These are phyloP conservation scores for Pyrus pyrifolia DNA, from an alignment of 306 rosid genomes.

Conservation along the genomic window DNA sequence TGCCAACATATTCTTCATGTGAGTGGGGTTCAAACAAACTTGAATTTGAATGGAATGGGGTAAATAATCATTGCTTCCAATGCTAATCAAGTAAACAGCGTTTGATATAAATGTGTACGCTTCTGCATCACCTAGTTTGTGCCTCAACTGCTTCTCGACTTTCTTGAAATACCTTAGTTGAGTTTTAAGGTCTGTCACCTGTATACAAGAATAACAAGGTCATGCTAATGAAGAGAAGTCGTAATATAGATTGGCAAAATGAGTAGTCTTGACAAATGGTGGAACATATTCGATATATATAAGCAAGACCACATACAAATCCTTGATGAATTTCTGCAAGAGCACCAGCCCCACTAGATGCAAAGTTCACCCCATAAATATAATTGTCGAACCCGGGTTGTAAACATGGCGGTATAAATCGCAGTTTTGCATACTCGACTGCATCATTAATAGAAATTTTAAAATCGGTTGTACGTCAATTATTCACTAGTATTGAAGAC, in stretches of 20 bases:
- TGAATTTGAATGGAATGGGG: slow-evolving; percentile 14
- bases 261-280: no score
- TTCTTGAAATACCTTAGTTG: slow-evolving; percentile 26
- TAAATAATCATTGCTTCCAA: slow-evolving; percentile 35
- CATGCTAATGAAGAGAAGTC: neutral
- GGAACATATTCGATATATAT: neutral
- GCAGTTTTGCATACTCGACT: slow-evolving; percentile 30
- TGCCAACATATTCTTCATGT: slow-evolving; percentile 6
- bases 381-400: neutral
- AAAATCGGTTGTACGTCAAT: neutral
- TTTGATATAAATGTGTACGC: slow-evolving; percentile 17
- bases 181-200: slow-evolving; percentile 23
- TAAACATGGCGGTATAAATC: slow-evolving; percentile 23
- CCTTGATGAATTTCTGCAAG: slow-evolving; percentile 10
- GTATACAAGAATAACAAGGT: slow-evolving; percentile 1
- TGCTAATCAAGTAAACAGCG: slow-evolving; percentile 33
- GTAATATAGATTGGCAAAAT: no score
- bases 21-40: slow-evolving; percentile 7
- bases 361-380: slow-evolving; percentile 28
- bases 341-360: slow-evolving; percentile 27
- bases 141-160: slow-evolving; percentile 13
- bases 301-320: slow-evolving; percentile 11
- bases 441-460: neutral
- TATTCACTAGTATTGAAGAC: neutral
- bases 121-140: slow-evolving; percentile 20